Conservation (phyloP, 2,329 filamentous ascomycete genomes). For the Trichoderma atrobrunneum region DNA sequence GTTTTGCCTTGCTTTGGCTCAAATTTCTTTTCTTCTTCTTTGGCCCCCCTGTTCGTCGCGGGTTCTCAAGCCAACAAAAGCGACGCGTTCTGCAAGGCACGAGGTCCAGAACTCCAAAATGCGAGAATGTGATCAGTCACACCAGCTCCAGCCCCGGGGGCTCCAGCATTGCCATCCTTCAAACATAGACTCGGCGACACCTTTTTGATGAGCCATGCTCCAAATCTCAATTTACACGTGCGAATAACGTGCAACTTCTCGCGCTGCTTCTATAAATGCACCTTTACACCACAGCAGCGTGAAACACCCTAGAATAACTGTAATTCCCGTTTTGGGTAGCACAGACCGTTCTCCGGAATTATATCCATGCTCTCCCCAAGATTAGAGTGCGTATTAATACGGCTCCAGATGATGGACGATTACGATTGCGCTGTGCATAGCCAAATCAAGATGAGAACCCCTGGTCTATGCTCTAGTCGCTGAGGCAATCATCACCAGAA, state of each 20-base stretch:
- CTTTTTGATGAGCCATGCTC: not conserved
- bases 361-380: not conserved
- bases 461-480: constrained; percentile 2
- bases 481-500: not conserved
- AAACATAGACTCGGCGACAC: not conserved
- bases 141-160: not conserved
- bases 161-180: not conserved
- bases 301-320: not conserved
- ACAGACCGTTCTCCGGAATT: not conserved
- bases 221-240: not conserved
- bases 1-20: not conserved
- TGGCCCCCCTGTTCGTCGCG: not conserved
- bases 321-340: not conserved
- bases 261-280: not conserved
- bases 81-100: constrained; percentile 1
- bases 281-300: not conserved
- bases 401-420: not conserved
- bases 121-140: not conserved
- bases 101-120: not conserved
- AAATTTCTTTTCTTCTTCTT: not conserved
- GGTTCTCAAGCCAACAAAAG: not conserved
- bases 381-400: not conserved
- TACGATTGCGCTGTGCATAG: not conserved
- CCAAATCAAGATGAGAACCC: not conserved
- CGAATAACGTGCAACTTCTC: not conserved